A percentile compares a stretch with the other conserved stretches of the same genome.
Conservation (phyloP, 805 yeast species). For the Cyberlindnera euphorbiae region DNA sequence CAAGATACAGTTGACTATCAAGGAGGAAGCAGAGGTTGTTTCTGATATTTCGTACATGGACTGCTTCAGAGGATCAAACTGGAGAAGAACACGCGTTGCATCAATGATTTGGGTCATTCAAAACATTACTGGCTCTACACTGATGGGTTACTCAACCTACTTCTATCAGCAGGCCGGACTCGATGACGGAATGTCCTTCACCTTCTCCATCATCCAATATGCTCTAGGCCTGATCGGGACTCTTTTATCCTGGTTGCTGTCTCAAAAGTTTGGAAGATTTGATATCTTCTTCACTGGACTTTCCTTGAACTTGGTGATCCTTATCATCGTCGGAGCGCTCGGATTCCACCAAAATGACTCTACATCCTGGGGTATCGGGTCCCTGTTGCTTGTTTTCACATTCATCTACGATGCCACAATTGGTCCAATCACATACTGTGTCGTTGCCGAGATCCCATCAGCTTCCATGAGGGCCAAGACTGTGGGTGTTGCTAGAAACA, state of each 20-base stretch:
- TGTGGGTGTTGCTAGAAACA: constrained; percentile 29
- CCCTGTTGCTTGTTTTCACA: constrained; percentile 27
- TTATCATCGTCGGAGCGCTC: constrained; percentile 26
- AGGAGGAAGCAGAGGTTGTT: constrained; percentile 23
- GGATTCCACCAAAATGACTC: constrained; percentile 16
- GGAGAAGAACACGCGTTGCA: constrained; percentile 40
- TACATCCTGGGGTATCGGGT: constrained; percentile 28
- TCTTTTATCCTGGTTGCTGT: constrained; percentile 29
- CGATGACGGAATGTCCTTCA: constrained; percentile 36
- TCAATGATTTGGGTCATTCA: constrained; percentile 40
- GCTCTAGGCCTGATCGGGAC: constrained; percentile 31
- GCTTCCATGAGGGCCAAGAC: constrained; percentile 37
- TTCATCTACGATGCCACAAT: constrained; percentile 34
- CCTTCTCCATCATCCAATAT: constrained; percentile 33
- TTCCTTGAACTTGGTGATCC: constrained; percentile 9
- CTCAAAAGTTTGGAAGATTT: constrained; percentile 30
- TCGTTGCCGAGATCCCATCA: constrained; percentile 37
- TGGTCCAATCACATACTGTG: constrained; percentile 37
- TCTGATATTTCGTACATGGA: constrained; percentile 32
- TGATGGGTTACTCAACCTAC: constrained; percentile 43
- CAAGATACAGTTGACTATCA: constrained; percentile 29
- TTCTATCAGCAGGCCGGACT: constrained; percentile 47
- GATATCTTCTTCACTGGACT: constrained; percentile 26
- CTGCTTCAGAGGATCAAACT: constrained; percentile 40
- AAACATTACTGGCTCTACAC: constrained; percentile 42